Evolutionary conservation across 768 basidiomycete species (phyloP), one percentile per base, ranked within the genome.

Genomic region (Suillus placidus): DNA sequence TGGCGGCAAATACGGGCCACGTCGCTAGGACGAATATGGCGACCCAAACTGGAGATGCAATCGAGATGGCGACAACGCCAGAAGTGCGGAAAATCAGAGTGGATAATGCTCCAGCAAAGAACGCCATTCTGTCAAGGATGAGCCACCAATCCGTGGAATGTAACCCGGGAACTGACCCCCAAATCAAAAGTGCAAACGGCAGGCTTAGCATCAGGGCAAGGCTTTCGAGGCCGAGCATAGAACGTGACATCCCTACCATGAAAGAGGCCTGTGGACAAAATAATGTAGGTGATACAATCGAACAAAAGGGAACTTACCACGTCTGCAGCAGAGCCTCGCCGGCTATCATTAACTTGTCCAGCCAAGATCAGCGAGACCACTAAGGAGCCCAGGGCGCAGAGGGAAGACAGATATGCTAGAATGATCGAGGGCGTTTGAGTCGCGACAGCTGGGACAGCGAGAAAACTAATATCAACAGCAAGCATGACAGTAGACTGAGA

Each of bases 391-490:
- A 82, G 63, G 55, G 73, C 77, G n/a, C 75, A 70, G 9, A 81
- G 56, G 8, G 76, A 76, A 2, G 83, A 83, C 10, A 79, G 65
- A 61, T 81, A 82, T 63, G 76, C 75, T 16, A 76, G 68, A 68
- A 76, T 10, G 23, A 45, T 52, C 60, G n/a, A 42, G 47, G 30
- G 10, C 16, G 18, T 30, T 51, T 66, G 76, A 60, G 68, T 14
- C 32, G 20, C 77, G 38, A 83, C 78, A 34, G 77, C 74, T 20
- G 81, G 81, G 32, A 87, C 84, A 6, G 83, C 82, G 10, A 87
- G 72, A 68, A 86, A 85, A 0, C 81, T 82, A 0, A 88, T 81
- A 61, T 86, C 84, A 1, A 82, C 83, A n/a, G 81, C 81, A 3
- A 87, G 72, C 42, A 87, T 71, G 14, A 87, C 83, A 1, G 83